phyloP scores from a whole-genome alignment of 208 protist species.

The Trypanosoma conorhini region DNA sequence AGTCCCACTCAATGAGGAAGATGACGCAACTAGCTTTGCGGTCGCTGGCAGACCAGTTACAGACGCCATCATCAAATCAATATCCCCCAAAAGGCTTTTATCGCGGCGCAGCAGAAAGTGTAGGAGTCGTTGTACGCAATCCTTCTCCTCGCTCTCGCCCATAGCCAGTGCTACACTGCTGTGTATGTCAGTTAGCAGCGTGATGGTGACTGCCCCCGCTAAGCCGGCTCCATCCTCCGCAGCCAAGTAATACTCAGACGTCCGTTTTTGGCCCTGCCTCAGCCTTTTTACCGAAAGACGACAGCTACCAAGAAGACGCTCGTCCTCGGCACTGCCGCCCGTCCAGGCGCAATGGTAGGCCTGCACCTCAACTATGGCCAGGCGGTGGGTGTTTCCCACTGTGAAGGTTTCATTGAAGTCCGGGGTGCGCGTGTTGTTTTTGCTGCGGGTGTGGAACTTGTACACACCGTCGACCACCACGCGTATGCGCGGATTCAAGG shows the following conservation, averaged over 20 bases:
- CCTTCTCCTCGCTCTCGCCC: slow-evolving; percentile 39
- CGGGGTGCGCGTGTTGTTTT: slow-evolving; percentile 40
- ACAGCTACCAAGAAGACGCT: slow-evolving; percentile 61
- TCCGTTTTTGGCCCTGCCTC: slow-evolving; percentile 47
- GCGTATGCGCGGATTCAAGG: slow-evolving; percentile 50
- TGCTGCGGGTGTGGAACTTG: slow-evolving; percentile 58
- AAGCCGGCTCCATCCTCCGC: slow-evolving; percentile 40
- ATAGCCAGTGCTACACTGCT: slow-evolving; percentile 44
- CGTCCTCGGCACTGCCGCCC: slow-evolving; percentile 6
- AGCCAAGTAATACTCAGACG: slow-evolving; percentile 40
- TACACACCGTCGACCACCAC: slow-evolving; percentile 71
- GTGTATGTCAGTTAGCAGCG: slow-evolving; percentile 60
- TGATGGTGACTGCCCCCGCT: slow-evolving; percentile 65
- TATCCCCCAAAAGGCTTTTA: slow-evolving; percentile 40
- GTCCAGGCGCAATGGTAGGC: slow-evolving; percentile 43
- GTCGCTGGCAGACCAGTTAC: slow-evolving; percentile 19
- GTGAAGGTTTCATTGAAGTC: slow-evolving; percentile 70
- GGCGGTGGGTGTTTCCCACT: slow-evolving; percentile 77
- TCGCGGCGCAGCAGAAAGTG: slow-evolving; percentile 69
- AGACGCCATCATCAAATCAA: slow-evolving; percentile 72
- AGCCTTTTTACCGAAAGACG: slow-evolving; percentile 67
- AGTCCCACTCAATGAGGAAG: not conserved
- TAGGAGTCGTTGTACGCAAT: slow-evolving; percentile 46
- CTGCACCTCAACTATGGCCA: slow-evolving; percentile 67
- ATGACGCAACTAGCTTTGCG: not conserved